Evolutionary conservation across 192 early-diverging fungal species (phyloP).

Genomic region (Backusella mclennaniae): DNA sequence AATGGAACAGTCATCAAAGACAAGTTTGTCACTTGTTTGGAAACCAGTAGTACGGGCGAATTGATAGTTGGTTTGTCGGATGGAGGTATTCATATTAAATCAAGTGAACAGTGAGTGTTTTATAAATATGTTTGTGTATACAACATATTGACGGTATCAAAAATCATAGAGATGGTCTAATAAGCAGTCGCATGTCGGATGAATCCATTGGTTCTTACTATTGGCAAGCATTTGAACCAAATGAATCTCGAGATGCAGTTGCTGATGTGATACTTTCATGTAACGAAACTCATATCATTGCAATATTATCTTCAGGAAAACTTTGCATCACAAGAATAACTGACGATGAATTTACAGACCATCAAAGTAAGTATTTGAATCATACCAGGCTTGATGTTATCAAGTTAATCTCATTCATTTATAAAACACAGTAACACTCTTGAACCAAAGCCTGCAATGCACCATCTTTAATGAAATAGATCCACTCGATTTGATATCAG

Average conservation of each 20-base stretch:
- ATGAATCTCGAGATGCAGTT: constrained; percentile 19
- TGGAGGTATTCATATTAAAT: constrained; percentile 29
- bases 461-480: constrained; percentile 24
- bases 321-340: constrained; percentile 25
- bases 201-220: constrained; percentile 12
- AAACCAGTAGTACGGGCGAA: background rate
- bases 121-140: background rate
- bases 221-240: constrained; percentile 17
- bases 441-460: background rate
- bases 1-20: constrained; percentile 12
- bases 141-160: background rate
- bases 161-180: background rate
- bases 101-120: constrained; percentile 8
- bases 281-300: constrained; percentile 31
- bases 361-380: background rate
- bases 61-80: constrained; percentile 29
- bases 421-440: background rate
- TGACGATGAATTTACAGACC: background rate
- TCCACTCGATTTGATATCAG: constrained; percentile 30
- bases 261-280: constrained; percentile 22
- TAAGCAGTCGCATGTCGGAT: background rate
- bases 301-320: constrained; percentile 25
- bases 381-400: background rate
- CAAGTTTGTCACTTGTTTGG: constrained; percentile 20
- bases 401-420: background rate